phyloP scores from a whole-genome alignment of 2,329 filamentous ascomycete genomes.

The Fusarium cyanostomum region DNA sequence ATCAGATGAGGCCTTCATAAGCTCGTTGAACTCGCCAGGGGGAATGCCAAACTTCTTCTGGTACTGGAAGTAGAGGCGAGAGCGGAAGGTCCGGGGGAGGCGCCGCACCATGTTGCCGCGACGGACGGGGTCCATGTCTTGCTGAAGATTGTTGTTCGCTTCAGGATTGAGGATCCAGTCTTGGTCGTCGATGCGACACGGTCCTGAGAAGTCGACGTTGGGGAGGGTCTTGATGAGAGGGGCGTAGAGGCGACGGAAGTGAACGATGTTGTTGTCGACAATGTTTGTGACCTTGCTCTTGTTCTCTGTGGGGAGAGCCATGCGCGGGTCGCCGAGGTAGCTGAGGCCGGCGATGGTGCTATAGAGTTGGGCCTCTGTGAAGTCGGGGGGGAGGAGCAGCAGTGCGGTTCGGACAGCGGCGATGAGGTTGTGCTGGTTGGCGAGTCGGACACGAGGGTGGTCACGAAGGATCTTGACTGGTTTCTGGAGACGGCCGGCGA shows the following conservation, averaged over 20 bases:
- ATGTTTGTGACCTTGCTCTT: slow-evolving; percentile 94
- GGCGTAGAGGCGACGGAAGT: slow-evolving; percentile 91
- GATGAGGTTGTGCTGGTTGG: slow-evolving; percentile 95
- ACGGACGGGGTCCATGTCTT: slow-evolving; percentile 92
- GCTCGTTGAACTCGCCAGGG: slow-evolving; percentile 80
- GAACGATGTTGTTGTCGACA: slow-evolving; percentile 87
- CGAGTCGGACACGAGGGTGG: slow-evolving; percentile 88
- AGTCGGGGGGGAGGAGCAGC: slow-evolving; percentile 82
- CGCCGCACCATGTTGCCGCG: slow-evolving; percentile 97
- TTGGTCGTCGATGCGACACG: slow-evolving; percentile 52
- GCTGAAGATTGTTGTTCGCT: slow-evolving; percentile 74
- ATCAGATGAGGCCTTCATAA: slow-evolving; percentile 81
- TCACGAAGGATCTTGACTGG: slow-evolving; percentile 97
- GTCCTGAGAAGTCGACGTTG: slow-evolving; percentile 80
- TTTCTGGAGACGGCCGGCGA: slow-evolving; percentile 96
- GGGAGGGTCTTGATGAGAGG: slow-evolving; percentile 90
- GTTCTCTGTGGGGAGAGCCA: slow-evolving; percentile 90
- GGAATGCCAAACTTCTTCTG: slow-evolving; percentile 91
- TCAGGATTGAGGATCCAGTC: slow-evolving; percentile 55
- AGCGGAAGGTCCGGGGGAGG: slow-evolving; percentile 84
- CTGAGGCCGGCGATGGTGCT: slow-evolving; percentile 90
- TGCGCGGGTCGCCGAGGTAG: slow-evolving; percentile 96
- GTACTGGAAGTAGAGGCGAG: slow-evolving; percentile 93
- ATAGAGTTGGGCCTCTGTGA: slow-evolving; percentile 89
- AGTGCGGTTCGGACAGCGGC: slow-evolving; percentile 91